Percentiles rank a stretch among this genome's conserved stretches.
phyloP scores from a whole-genome alignment of 257 asterid species.

The Przewalskia tangutica region DNA sequence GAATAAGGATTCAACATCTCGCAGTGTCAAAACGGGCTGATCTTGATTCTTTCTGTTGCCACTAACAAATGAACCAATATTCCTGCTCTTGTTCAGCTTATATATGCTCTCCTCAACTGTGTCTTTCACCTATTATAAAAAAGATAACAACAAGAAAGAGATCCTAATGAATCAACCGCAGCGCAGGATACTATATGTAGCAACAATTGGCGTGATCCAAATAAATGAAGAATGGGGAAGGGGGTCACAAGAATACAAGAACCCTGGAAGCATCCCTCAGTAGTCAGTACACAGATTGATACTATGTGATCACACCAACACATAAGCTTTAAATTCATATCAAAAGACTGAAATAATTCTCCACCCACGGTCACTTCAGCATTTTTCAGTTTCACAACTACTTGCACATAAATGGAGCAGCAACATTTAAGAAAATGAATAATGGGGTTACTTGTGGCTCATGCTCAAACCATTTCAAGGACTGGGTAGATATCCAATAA shows the following conservation, averaged over 20 bases:
- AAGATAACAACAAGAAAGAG: not conserved
- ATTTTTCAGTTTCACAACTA: not conserved
- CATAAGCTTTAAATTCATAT: not conserved
- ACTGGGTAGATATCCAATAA: not conserved
- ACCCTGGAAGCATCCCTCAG: not conserved
- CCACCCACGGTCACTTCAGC: not conserved
- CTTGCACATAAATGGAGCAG: not conserved
- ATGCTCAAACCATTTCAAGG: not conserved
- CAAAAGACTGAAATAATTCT: not conserved
- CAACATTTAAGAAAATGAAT: not conserved
- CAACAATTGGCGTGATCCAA: not conserved
- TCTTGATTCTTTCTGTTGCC: constrained; percentile 89
- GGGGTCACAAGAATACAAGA: not conserved
- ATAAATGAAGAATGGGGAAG: not conserved
- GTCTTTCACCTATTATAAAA: constrained; percentile 58
- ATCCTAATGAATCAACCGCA: not conserved
- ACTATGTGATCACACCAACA: not conserved
- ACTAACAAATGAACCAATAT: constrained; percentile 55
- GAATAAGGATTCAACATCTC: constrained; percentile 73
- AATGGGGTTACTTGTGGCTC: not conserved
- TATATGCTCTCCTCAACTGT: constrained; percentile 88
- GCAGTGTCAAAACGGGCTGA: constrained; percentile 73
- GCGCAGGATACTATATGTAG: not conserved
- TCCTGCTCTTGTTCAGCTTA: constrained; percentile 71
- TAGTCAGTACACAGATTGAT: not conserved